Percentiles rank a stretch among this genome's conserved stretches.
phyloP scores from a whole-genome alignment of 2,329 filamentous ascomycete genomes.

The Fusarium algeriense region DNA sequence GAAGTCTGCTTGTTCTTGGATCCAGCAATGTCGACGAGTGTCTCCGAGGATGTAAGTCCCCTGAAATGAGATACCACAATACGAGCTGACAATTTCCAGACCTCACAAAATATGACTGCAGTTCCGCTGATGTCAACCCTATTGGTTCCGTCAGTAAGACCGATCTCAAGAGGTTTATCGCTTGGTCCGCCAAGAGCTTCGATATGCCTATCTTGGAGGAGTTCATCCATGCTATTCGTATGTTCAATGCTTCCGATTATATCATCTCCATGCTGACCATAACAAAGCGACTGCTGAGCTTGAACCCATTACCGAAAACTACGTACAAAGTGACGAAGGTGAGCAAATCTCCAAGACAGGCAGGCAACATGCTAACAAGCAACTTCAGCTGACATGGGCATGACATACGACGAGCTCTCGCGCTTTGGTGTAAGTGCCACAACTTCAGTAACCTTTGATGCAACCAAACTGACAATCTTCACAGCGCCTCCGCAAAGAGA shows the following conservation, averaged over 20 bases:
- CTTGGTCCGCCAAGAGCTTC: constrained; percentile 67
- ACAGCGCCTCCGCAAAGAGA: constrained; percentile 54
- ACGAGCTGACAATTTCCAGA: constrained; percentile 7
- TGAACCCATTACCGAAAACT: constrained; percentile 55
- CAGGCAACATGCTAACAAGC: not conserved
- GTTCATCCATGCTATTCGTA: constrained; percentile 71
- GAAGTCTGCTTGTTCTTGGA: constrained; percentile 46
- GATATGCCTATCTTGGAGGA: constrained; percentile 70
- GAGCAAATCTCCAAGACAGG: not conserved
- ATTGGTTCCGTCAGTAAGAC: constrained; percentile 60
- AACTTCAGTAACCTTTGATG: not conserved
- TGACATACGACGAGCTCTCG: constrained; percentile 58
- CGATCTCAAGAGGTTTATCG: constrained; percentile 75
- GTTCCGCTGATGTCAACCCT: constrained; percentile 57
- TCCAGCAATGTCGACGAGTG: constrained; percentile 48
- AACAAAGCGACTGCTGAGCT: constrained; percentile 57
- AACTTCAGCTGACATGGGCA: constrained; percentile 55
- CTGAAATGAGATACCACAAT: too few relatives aligned
- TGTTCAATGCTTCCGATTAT: constrained; percentile 19
- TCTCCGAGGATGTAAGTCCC: constrained; percentile 18
- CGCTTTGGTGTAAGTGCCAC: constrained; percentile 49
- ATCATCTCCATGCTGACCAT: not conserved
- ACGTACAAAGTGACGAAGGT: constrained; percentile 54
- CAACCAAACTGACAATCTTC: not conserved
- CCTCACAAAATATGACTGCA: constrained; percentile 45